Conservation (phyloP, 2,329 filamentous ascomycete species). For the Xylariaceae sp. region DNA sequence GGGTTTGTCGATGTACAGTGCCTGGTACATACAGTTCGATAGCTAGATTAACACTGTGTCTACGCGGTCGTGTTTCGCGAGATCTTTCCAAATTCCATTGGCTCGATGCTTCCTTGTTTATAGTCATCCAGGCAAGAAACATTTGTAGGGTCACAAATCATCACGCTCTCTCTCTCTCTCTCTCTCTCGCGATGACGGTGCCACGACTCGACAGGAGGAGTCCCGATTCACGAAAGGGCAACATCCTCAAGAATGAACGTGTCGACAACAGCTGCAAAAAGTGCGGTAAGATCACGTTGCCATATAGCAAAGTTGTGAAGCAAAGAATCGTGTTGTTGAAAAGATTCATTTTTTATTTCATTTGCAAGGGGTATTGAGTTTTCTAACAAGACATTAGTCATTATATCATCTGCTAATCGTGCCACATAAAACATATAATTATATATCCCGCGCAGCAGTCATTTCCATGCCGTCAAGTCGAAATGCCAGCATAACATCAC, state of each 20-base stretch:
- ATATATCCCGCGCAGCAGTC: constrained; percentile 2
- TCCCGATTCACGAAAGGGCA: neutral
- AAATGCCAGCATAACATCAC: constrained; percentile 2
- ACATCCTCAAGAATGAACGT: neutral
- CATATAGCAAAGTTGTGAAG: neutral
- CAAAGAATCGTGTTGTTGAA: neutral
- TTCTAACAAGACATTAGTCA: constrained; percentile 21
- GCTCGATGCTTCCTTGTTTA: no score
- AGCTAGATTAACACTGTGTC: no score
- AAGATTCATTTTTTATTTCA: neutral
- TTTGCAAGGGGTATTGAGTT: constrained; percentile 10
- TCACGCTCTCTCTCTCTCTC: no score
- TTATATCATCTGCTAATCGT: constrained; percentile 18
- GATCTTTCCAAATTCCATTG: no score
- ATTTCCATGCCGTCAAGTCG: constrained; percentile 4
- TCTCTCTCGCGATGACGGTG: neutral
- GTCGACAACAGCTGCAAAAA: neutral
- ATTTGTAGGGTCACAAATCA: no score
- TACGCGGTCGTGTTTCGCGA: no score
- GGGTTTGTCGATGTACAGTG: no score
- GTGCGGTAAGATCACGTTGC: neutral
- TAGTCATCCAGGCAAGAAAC: no score
- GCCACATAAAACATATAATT: constrained; percentile 1
- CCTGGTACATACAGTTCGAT: no score
- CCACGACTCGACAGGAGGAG: constrained; percentile 10